A percentile compares a stretch with the other conserved stretches of the same genome.
Conservation (phyloP, 257 asterid genomes). For the Vinca minor region DNA sequence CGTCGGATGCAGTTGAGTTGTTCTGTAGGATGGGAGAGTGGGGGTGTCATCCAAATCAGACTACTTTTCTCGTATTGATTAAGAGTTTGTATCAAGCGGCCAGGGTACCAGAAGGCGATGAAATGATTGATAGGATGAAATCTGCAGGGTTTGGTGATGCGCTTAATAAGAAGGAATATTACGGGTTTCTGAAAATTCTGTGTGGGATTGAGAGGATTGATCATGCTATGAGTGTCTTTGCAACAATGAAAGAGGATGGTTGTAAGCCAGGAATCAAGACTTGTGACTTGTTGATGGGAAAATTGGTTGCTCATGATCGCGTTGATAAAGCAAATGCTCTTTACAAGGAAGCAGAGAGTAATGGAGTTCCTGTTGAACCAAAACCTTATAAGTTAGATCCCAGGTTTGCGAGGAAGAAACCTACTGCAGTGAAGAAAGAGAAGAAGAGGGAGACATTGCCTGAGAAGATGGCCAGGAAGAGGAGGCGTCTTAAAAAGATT, state of each 20-base stretch:
- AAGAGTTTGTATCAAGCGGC: slow-evolving; percentile 93
- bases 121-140: slow-evolving; percentile 92
- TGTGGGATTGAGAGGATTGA: slow-evolving; percentile 88
- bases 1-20: slow-evolving; percentile 53
- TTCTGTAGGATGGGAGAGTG: slow-evolving; percentile 63
- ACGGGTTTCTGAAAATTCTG: slow-evolving; percentile 57
- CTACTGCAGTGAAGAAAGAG: slow-evolving; percentile 54
- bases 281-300: slow-evolving; percentile 72
- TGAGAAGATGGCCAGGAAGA: slow-evolving; percentile 96
- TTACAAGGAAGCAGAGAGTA: slow-evolving; percentile 72
- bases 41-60: slow-evolving; percentile 70
- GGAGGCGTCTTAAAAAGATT: slow-evolving; percentile 58
- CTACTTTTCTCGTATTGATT: slow-evolving; percentile 52
- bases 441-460: slow-evolving; percentile 83
- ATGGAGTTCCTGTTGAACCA: slow-evolving; percentile 48
- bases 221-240: slow-evolving; percentile 74
- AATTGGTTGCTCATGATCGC: slow-evolving; percentile 62
- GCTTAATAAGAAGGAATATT: slow-evolving; percentile 63
- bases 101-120: slow-evolving; percentile 79
- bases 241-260: slow-evolving; percentile 74
- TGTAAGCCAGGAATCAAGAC: slow-evolving; percentile 63
- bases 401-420: slow-evolving; percentile 58
- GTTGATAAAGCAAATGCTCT: slow-evolving; percentile 69
- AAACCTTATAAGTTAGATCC: slow-evolving; percentile 70
- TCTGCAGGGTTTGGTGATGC: slow-evolving; percentile 69